Base-by-base conservation (phyloP, 2,329 filamentous ascomycete species). In the Chrysosporium queenslandicum region DNA sequence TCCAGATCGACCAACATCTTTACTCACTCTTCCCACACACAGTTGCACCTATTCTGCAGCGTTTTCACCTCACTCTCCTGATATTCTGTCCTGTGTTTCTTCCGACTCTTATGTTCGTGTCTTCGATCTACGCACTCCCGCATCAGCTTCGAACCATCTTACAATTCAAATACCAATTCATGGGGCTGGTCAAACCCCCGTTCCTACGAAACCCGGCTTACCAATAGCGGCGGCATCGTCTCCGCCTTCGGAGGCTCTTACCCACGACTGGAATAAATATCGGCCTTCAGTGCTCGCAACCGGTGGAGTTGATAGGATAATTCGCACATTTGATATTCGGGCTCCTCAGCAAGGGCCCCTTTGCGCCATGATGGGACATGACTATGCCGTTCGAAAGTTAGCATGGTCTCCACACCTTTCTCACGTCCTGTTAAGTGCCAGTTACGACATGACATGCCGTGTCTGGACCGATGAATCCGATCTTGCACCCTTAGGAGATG, bases 231-330 rank as follows among this genome's bases (percentile, higher is more conserved):
- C 64, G 0, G 65, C 66, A 1, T 66, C 76, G 7, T 55, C 59
- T 43, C 74, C 81, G n/a, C 88, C 89, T 0, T 77, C 81, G 8
- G 92, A 98, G 73, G 81, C 87, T 34, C 78, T 98, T 29, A 95
- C 90, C 0, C 92, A 97, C 70, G 92, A 98, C 69, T 98, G 92
- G 92, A 98, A 98, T 73, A 98, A 98, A 70, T 98, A 98, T 71
- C 80, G 86, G 36, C 82, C 89, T 59, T 85, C 82, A 0, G 76
- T 96, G 23, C 74, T 98, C 51, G 92, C 92, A 0, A 88, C 88
- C 0, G 92, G 82, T 1, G 91, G 92, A 51, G 92, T 97, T 2
- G 92, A 98, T 68, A 80, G 86, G 50, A 73, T 85, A 16, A 83
- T 98, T 55, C 82, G 92, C 45, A 92, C 86, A 0, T 97, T 97